These are phyloP conservation scores for Phytophthora macrochlamydospora DNA, from an alignment of 352 stramenopile genomes.

Conservation along the genomic window DNA sequence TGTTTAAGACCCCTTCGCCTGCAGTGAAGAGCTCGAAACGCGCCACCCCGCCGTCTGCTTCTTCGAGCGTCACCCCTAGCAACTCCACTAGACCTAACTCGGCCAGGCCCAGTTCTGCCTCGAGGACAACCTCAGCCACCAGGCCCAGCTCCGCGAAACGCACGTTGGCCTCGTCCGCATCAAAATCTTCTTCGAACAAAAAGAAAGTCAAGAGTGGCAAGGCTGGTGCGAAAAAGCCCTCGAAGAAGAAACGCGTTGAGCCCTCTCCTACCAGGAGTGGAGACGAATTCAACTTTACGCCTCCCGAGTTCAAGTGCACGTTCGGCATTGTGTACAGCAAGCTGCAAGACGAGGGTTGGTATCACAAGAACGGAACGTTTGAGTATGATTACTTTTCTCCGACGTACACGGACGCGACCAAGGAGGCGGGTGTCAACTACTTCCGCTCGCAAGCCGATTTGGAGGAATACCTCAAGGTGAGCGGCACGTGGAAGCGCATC, in stretches of 20 bases:
- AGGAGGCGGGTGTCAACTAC: conserved; percentile 62
- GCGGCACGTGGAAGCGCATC: conserved; percentile 62
- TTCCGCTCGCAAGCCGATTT: conserved; percentile 68
- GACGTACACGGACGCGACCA: conserved; percentile 57
- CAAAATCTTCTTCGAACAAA: conserved; percentile 24
- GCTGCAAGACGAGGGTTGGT: conserved; percentile 65
- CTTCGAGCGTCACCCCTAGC: not conserved
- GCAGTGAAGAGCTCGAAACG: conserved; percentile 41
- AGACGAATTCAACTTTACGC: conserved; percentile 49
- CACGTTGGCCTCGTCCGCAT: conserved; percentile 29
- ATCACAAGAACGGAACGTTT: conserved; percentile 59
- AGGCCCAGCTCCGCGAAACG: conserved; percentile 26
- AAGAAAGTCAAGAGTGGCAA: conserved; percentile 38
- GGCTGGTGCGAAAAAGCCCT: conserved; percentile 30
- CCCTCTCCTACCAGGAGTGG: conserved; percentile 17
- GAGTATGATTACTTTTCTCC: conserved; percentile 88
- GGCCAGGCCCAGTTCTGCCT: not conserved
- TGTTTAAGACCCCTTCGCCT: conserved; percentile 51
- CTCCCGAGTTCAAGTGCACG: conserved; percentile 68
- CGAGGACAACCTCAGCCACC: conserved; percentile 24
- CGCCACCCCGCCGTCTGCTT: conserved; percentile 13
- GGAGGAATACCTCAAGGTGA: conserved; percentile 64
- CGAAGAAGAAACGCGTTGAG: conserved; percentile 33
- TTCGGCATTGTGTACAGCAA: conserved; percentile 72
- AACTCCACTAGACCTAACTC: not conserved